Evolutionary conservation across 1,284 basidiomycete genomes (phyloP).

Genomic region (Ceratobasidium theobromae): DNA sequence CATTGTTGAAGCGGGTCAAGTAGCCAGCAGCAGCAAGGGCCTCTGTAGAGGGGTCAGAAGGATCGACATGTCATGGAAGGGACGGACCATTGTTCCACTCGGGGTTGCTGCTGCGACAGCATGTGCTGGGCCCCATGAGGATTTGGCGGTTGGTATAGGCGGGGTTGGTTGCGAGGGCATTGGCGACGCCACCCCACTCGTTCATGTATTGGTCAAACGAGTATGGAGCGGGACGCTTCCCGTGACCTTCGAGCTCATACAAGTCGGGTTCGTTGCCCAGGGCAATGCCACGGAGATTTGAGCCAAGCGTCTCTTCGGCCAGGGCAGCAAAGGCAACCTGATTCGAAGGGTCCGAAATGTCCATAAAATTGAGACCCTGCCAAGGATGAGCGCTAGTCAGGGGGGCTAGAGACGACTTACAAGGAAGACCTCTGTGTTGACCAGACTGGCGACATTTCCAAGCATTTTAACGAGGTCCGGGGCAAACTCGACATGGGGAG

Average conservation of each 20-base stretch:
- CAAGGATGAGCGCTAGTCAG: not conserved
- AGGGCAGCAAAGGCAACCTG: constrained; percentile 20
- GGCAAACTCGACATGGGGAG: constrained; percentile 33
- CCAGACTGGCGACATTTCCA: constrained; percentile 21
- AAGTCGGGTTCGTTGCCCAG: constrained; percentile 34
- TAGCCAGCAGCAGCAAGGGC: constrained; percentile 24
- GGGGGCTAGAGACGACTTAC: not conserved
- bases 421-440: constrained; percentile 33
- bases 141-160: constrained; percentile 41
- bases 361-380: not conserved
- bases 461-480: constrained; percentile 31
- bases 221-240: constrained; percentile 63
- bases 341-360: constrained; percentile 25
- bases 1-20: constrained; percentile 19
- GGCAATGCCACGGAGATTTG: constrained; percentile 28
- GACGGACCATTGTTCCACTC: constrained; percentile 41
- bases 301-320: constrained; percentile 24
- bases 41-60: not conserved
- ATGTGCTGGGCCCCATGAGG: constrained; percentile 64
- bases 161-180: constrained; percentile 16
- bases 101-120: constrained; percentile 40
- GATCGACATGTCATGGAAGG: not conserved
- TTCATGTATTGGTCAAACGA: constrained; percentile 49
- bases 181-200: constrained; percentile 23
- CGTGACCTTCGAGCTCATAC: constrained; percentile 6